Evolutionary conservation across 2,329 filamentous ascomycete species (phyloP), one percentile per base, ranked within the genome.

Genomic region (Elsinoe arachidis): DNA sequence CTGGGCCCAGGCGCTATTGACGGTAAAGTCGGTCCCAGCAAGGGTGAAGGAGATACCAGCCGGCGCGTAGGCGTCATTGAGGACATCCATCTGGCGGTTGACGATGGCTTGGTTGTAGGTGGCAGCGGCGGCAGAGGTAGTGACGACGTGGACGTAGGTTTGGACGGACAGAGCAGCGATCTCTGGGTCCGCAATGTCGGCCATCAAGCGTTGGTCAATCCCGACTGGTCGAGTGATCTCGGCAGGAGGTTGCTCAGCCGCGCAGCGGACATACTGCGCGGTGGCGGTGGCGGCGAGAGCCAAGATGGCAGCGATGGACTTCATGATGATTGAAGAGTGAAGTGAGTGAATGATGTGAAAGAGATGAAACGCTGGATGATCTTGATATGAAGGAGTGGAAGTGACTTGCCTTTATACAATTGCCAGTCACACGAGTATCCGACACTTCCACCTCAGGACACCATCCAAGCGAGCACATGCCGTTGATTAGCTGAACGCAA

Each of bases 1-100:
- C 12, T 70, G 65, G 26, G 80, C 79, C 80, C 80, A 83, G 43
- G 69, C 69, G 62, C 80, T 74, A 68, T 81, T 82, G 58, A 74
- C 70, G 34, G 73, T 79, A 62, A 75, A 79, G 23, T 74, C 76
- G 30, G 78, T 71, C 57, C 76, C 74, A 55, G 70, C 63, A 7
- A 82, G 72, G 34, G 68, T 72, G 71, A 80, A 83, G 6, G 65
- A 67, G 62, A 83, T 78, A 57, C 72, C 72, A 68, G 79, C 79
- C 37, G 74, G 70, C 30, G 72, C 68, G 70, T 79, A 79, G 5
- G 70, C 70, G 35, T 59, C 65, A 66, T 77, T 77, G 34, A 77
- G 57, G 0, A 66, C 64, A 35, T 65, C 65, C 56, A 72, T 58
- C 61, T 77, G 74, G 14, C 65, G 64, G 15, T 61, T 60, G 10